Evolutionary conservation across 345 rosid genomes (phyloP).

Genomic region (Geranium rotundifolium): DNA sequence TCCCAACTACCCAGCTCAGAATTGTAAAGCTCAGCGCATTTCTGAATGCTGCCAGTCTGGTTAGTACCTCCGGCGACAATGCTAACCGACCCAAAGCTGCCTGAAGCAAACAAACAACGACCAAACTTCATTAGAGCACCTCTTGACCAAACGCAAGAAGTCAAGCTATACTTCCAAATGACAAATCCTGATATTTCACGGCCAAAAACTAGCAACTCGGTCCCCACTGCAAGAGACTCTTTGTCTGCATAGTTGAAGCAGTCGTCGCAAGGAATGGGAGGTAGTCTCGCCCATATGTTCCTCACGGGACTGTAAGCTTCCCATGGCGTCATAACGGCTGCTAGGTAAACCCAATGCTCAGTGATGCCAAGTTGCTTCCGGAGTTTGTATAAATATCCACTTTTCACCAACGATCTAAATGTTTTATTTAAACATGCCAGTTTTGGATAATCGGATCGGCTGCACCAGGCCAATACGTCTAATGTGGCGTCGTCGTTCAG

Average conservation of each 20-base stretch:
- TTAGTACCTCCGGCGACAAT: slow-evolving; percentile 38
- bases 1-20: slow-evolving; percentile 27
- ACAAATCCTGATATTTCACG: slow-evolving; percentile 29
- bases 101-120: slow-evolving; percentile 35
- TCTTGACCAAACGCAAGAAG: slow-evolving; percentile 20
- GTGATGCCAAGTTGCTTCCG: slow-evolving; percentile 22
- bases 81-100: slow-evolving; percentile 29
- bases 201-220: slow-evolving; percentile 35
- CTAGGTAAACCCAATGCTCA: slow-evolving; percentile 38
- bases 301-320: slow-evolving; percentile 34
- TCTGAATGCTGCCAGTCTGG: slow-evolving; percentile 21
- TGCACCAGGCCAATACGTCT: slow-evolving; percentile 25
- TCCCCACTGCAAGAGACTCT: slow-evolving; percentile 42
- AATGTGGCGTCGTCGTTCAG: slow-evolving; percentile 24
- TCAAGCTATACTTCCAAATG: slow-evolving; percentile 29
- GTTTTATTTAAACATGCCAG: slow-evolving; percentile 26
- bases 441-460: slow-evolving; percentile 26
- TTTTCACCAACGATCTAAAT: slow-evolving; percentile 21
- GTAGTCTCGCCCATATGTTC: slow-evolving; percentile 29
- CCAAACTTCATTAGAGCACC: slow-evolving; percentile 27
- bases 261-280: slow-evolving; percentile 31
- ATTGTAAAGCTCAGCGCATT: slow-evolving; percentile 30
- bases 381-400: slow-evolving; percentile 29
- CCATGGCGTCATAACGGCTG: slow-evolving; percentile 31
- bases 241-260: slow-evolving; percentile 35